Evolutionary conservation across 164 flowering plant species (phyloP), one percentile per base, ranked within the genome.

Genomic region (Chloranthus sessilifolius): DNA sequence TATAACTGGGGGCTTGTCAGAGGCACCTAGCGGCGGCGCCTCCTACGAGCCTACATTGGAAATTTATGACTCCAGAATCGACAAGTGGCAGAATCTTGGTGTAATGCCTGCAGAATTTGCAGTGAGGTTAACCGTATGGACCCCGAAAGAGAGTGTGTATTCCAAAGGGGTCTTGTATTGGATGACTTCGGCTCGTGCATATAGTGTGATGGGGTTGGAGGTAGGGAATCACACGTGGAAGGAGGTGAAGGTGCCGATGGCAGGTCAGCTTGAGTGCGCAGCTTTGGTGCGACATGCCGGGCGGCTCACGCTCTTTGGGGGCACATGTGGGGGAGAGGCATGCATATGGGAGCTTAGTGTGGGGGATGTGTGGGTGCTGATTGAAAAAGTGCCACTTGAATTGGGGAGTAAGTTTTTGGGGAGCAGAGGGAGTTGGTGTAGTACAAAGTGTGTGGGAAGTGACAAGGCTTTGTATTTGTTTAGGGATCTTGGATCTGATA

Each of bases 161-260:
- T 63, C 52, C 4, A 43, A 53, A 1, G 81, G 85, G 26, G 36
- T 56, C 2, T 44, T 82, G 8, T 82, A 82, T 9, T 80, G 89
- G 85, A 74, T 80, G 29, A 82, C 89, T 10, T 79, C 89, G 0
- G 85, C 85, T 4, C 58, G 89, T 14, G 85, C 78, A 1, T 82
- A 70, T 20, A 79, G 60, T 23, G 57, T 80, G 8, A 69, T 80
- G 81, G 73, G 81, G 14, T 67, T 67, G 2, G 64, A 70, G 5
- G 44, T 77, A 5, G 36, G 36, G 5, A 47, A 75, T 0, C 68
- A 67, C 36, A 50, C 38, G 1, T 78, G 89, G 83, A 62, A 59
- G 43, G 83, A 77, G 36, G 36, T 82, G 59, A 67, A 67, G 25
- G 78, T 71, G 20, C 89, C 85, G 0, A 44, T 74, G 73, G 78